Percentiles rank a stretch among this genome's conserved stretches.
These are phyloP conservation scores for Claviceps purpurea DNA, from an alignment of 2,329 filamentous ascomycete genomes.

Conservation along the genomic window DNA sequence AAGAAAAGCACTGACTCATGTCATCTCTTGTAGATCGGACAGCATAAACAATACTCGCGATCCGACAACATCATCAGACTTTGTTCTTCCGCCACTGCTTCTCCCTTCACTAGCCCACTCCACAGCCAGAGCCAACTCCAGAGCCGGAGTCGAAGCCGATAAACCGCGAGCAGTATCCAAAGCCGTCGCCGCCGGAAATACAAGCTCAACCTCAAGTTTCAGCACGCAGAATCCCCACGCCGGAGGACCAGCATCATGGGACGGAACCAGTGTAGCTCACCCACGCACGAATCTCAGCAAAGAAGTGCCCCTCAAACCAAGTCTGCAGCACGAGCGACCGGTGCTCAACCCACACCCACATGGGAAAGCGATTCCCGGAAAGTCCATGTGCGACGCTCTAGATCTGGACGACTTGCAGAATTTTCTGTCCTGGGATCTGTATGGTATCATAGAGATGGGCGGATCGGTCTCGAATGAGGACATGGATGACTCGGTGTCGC, in stretches of 20 bases:
- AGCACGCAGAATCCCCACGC: constrained; percentile 11
- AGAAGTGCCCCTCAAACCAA: constrained; percentile 15
- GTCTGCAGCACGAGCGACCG: constrained; percentile 25
- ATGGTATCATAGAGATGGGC: constrained; percentile 27
- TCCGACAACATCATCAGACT: constrained; percentile 7
- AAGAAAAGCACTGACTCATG: neutral
- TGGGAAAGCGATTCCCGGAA: constrained; percentile 9
- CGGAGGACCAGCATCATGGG: constrained; percentile 12
- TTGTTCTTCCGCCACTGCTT: constrained; percentile 12
- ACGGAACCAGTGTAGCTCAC: constrained; percentile 14
- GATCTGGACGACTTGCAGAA: constrained; percentile 26
- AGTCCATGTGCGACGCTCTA: constrained; percentile 21
- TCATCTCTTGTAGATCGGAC: constrained; percentile 5
- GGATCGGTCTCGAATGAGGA: constrained; percentile 22
- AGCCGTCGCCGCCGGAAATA: too few species aligned
- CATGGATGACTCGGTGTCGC: constrained; percentile 20
- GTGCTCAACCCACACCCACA: constrained; percentile 12
- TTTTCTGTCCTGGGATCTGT: constrained; percentile 27
- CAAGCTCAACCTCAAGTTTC: constrained; percentile 8
- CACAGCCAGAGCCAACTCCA: constrained; percentile 6
- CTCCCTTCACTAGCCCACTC: constrained; percentile 11
- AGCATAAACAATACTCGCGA: constrained; percentile 6
- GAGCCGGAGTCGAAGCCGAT: constrained; percentile 1
- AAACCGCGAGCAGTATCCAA: too few species aligned
- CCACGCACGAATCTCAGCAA: constrained; percentile 14